These are phyloP conservation scores for Sarocladium kiliense DNA, from an alignment of 2,329 filamentous ascomycete genomes.

Conservation along the genomic window DNA sequence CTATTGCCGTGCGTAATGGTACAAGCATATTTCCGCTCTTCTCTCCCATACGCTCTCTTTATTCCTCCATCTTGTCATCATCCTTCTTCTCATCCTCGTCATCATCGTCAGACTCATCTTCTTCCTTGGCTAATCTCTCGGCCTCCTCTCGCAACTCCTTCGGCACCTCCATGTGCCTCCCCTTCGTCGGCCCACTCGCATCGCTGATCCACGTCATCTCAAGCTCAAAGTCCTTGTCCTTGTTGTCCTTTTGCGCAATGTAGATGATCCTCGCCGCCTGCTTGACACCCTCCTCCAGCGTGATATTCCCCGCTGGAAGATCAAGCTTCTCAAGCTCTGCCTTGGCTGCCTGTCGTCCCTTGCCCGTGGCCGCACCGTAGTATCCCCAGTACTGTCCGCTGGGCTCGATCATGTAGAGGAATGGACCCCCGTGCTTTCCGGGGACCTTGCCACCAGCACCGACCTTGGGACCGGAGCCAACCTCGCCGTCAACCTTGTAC, in stretches of 20 bases:
- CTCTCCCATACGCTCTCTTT: slow-evolving; percentile 26
- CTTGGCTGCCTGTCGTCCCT: slow-evolving; percentile 94
- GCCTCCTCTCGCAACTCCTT: slow-evolving; percentile 88
- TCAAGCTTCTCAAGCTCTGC: slow-evolving; percentile 98
- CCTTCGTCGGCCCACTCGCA: slow-evolving; percentile 81
- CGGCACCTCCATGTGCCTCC: slow-evolving; percentile 87
- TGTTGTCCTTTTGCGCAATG: slow-evolving; percentile 96
- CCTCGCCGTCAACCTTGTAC: slow-evolving; percentile 81
- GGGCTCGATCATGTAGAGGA: slow-evolving; percentile 98
- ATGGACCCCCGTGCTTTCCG: slow-evolving; percentile 78
- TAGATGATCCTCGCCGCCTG: slow-evolving; percentile 97
- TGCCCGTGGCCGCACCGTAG: slow-evolving; percentile 95
- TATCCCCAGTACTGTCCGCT: slow-evolving; percentile 98
- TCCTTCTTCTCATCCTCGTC: slow-evolving; percentile 67
- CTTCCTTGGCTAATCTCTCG: slow-evolving; percentile 85
- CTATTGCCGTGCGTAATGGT: slow-evolving; percentile 26
- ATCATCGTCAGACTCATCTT: slow-evolving; percentile 74
- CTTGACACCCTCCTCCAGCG: slow-evolving; percentile 83
- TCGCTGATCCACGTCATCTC: slow-evolving; percentile 98
- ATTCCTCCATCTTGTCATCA: slow-evolving; percentile 88
- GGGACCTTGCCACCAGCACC: slow-evolving; percentile 79
- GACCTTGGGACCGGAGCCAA: slow-evolving; percentile 71
- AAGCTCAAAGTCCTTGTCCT: slow-evolving; percentile 99
- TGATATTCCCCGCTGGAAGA: slow-evolving; percentile 69
- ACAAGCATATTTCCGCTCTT: slow-evolving; percentile 22